Percentiles rank a stretch among this genome's conserved stretches.
phyloP scores from a whole-genome alignment of 805 yeast species.

The Sugiyamaella mastotermitis region DNA sequence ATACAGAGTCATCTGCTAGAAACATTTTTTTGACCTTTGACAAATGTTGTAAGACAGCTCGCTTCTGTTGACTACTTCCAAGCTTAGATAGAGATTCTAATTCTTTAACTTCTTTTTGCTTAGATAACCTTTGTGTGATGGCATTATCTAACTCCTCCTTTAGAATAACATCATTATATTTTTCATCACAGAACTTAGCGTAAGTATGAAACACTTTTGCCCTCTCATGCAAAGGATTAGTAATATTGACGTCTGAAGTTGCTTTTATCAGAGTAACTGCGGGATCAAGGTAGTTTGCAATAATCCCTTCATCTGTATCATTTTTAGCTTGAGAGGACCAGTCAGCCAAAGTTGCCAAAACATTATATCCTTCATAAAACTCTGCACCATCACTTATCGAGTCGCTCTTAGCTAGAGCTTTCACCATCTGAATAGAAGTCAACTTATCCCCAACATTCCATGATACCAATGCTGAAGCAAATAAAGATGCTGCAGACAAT shows the following conservation, averaged over 20 bases:
- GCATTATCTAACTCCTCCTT: conserved; percentile 13
- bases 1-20: not conserved
- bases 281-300: conserved; percentile 50
- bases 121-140: conserved; percentile 11
- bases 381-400: conserved; percentile 1
- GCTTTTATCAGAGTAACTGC: conserved; percentile 24
- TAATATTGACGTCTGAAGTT: too few species aligned
- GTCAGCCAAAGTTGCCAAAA: conserved; percentile 32
- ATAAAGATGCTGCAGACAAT: conserved; percentile 28
- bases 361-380: conserved; percentile 9
- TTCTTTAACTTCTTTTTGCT: conserved; percentile 41
- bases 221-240: conserved; percentile 20
- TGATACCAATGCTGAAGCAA: conserved; percentile 52
- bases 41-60: not conserved
- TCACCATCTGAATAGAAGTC: conserved; percentile 52
- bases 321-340: conserved; percentile 73
- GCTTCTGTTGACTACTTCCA: conserved; percentile 1
- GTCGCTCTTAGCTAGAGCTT: conserved; percentile 23
- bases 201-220: conserved; percentile 50
- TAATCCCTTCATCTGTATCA: conserved; percentile 55
- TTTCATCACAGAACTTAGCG: conserved; percentile 71
- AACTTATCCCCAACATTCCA: conserved; percentile 59
- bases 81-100: conserved; percentile 43
- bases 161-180: conserved; percentile 41
- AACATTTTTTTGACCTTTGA: not conserved